phyloP scores from a whole-genome alignment of 306 rosid genomes.

The Neltuma alba region DNA sequence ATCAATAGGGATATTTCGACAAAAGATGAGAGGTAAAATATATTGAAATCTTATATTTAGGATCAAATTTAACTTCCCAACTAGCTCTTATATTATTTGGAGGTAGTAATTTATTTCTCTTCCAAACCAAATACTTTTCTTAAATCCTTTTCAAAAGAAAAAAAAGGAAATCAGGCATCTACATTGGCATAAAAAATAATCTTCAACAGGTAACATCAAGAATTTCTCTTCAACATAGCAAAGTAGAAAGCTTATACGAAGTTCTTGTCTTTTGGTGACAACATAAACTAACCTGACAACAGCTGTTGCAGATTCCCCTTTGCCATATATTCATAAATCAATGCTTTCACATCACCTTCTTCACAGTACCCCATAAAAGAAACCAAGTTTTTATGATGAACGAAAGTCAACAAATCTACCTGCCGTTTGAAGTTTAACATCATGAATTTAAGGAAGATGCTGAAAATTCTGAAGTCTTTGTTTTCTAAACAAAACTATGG shows the following conservation, averaged over 20 bases:
- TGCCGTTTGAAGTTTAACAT: constrained; percentile 10
- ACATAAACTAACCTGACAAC: constrained; percentile 37
- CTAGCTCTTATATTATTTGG: no score
- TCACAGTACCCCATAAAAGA: constrained; percentile 45
- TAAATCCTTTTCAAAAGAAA: no score
- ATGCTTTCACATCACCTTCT: constrained; percentile 40
- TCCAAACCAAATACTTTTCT: no score
- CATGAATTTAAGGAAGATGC: neutral
- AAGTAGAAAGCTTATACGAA: neutral
- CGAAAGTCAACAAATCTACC: constrained; percentile 48
- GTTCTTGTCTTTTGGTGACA: neutral
- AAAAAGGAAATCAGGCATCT: no score
- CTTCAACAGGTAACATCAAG: neutral
- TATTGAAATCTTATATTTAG: no score
- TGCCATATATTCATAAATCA: constrained; percentile 45
- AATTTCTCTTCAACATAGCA: neutral
- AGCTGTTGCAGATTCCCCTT: constrained; percentile 40
- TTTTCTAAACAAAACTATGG: neutral
- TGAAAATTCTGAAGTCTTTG: neutral
- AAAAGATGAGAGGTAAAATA: no score
- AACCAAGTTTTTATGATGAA: constrained; percentile 59
- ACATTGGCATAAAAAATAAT: neutral
- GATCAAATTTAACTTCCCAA: no score
- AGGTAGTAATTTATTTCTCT: no score
- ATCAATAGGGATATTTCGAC: no score